A percentile compares a stretch with the other conserved stretches of the same genome.
Conservation (phyloP, 2,329 filamentous ascomycete species). For the Clonostachys chloroleuca region DNA sequence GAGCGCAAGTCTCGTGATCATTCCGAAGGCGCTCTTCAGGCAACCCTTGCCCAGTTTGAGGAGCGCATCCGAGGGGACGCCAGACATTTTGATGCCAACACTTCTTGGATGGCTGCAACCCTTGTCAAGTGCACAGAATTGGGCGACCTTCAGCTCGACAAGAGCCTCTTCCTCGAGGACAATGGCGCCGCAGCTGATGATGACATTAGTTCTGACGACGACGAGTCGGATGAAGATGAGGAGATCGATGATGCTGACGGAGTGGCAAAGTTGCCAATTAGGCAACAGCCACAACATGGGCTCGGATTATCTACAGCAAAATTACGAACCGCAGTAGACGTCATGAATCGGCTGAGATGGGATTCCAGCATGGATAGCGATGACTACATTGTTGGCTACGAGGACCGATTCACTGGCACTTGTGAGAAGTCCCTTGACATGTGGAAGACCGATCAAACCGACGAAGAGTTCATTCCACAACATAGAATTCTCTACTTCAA, state of each 20-base stretch:
- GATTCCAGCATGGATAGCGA: conserved; percentile 45
- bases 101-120: conserved; percentile 41
- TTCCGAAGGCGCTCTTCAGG: conserved; percentile 37
- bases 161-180: conserved; percentile 40
- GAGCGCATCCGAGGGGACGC: conserved; percentile 36
- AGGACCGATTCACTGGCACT: conserved; percentile 53
- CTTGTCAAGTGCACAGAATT: conserved; percentile 31
- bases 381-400: conserved; percentile 56
- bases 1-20: conserved; percentile 16
- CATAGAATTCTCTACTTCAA: conserved; percentile 61
- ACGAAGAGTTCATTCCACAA: conserved; percentile 64
- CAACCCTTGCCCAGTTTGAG: conserved; percentile 42
- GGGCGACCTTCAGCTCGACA: conserved; percentile 37
- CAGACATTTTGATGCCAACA: conserved; percentile 42
- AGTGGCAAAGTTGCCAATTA: conserved; percentile 1
- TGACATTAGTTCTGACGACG: conserved; percentile 32
- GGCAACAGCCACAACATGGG: conserved; percentile 12
- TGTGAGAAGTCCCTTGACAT: conserved; percentile 47
- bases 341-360: conserved; percentile 57
- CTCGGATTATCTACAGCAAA: conserved; percentile 23
- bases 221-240: conserved; percentile 23
- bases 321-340: conserved; percentile 52
- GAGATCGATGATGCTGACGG: conserved; percentile 11
- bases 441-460: conserved; percentile 59
- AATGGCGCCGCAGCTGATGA: conserved; percentile 36